These are phyloP conservation scores for Lactarius hatsudake DNA, from an alignment of 768 basidiomycete species.

Conservation along the genomic window DNA sequence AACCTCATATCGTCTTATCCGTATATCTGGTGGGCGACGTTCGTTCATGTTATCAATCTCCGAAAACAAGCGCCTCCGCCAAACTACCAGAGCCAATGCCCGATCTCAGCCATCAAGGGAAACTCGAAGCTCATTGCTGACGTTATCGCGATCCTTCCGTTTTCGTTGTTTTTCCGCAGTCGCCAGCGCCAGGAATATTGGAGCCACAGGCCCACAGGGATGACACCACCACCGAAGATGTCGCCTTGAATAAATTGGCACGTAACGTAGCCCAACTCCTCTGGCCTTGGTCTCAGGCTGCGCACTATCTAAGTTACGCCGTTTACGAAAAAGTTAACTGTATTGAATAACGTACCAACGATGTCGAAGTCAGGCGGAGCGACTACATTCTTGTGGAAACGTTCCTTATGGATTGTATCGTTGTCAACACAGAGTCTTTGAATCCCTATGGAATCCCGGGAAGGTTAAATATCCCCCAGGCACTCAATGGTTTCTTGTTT, in stretches of 20 bases:
- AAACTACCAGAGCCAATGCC: neutral
- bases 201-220: neutral
- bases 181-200: neutral
- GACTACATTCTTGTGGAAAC: neutral
- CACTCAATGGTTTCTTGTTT: neutral
- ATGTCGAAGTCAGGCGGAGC: neutral
- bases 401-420: neutral
- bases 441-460: neutral
- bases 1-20: neutral
- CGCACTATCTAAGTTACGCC: neutral
- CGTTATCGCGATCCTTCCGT: neutral
- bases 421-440: neutral
- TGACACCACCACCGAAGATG: neutral
- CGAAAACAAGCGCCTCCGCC: neutral
- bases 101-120: neutral
- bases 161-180: neutral
- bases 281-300: neutral
- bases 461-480: neutral
- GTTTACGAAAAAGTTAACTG: neutral
- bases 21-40: neutral
- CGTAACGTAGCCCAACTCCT: neutral
- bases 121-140: neutral
- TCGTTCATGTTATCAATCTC: neutral
- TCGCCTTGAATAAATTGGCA: neutral
- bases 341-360: neutral